Base-by-base conservation (phyloP, 768 basidiomycete genomes). In the Phlebiopsis gigantea region DNA sequence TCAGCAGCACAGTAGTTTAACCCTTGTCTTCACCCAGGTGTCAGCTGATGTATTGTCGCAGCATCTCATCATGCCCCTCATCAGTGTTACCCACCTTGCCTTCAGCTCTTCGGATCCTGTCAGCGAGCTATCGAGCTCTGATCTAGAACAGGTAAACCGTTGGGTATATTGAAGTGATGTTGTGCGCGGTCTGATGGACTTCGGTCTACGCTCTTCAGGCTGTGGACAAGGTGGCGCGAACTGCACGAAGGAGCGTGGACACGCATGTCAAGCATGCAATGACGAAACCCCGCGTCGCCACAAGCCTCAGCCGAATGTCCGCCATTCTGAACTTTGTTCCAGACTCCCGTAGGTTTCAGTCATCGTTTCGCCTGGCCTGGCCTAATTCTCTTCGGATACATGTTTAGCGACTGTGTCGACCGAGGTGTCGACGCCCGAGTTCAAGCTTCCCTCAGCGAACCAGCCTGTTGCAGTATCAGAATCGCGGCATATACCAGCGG, bases 31-130 rank as follows among this genome's bases (percentile, higher is more conserved):
- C 29, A 22, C 41, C 17, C 24, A 59, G 58, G 42, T 70, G 29
- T 86, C 88, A 31, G 82, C 90, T 57, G 85, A 88, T 50, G 73
- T 90, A 54, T 76, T 92, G 51, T 91, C 90, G 58, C 85, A 78
- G 61, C 90, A 92, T 63, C 80, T 91, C 61, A 83, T 91, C 60
- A 73, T 85, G 58, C 90, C 90, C 6, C 76, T 91, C 58, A 84
- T 92, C 66, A 88, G 82, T 67, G 72, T 81, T 46, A 83, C 78
- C 57, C 83, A 90, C 68, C 70, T 89, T 60, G 79, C 84, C 1
- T 86, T 90, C 70, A 75, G 79, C 48, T 83, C 83, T 34, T 63
- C 80, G 53, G 80, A 87, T 58, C 69, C 78, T 44, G 70, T 89
- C 56, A 69, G 75, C 66, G 80, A 81, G 65, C 71, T 85, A 46